phyloP scores from a whole-genome alignment of 352 stramenopile genomes.

The Halophytophthora polymorphica region DNA sequence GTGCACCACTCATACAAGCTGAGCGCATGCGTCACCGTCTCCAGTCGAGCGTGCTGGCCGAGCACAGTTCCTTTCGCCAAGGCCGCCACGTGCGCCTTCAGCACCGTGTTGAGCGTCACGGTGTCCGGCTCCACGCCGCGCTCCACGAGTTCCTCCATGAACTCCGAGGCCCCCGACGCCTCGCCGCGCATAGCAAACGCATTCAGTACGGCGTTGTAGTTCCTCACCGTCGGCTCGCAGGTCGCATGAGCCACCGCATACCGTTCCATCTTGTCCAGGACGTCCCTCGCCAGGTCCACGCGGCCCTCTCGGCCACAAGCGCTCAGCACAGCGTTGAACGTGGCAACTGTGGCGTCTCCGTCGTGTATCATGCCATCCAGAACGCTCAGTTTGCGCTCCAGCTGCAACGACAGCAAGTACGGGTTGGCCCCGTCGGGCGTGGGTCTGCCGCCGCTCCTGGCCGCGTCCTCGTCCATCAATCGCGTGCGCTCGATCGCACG shows the following conservation, averaged over 20 bases:
- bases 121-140: conserved; percentile 24
- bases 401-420: conserved; percentile 17
- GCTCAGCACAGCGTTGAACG: conserved; percentile 39
- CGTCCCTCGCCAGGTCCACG: conserved; percentile 24
- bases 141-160: conserved; percentile 36
- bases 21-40: conserved; percentile 25
- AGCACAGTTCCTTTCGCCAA: conserved; percentile 11
- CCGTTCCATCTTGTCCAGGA: conserved; percentile 37
- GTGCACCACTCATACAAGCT: conserved; percentile 34
- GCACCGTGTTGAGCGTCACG: conserved; percentile 53
- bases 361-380: conserved; percentile 35
- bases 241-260: conserved; percentile 10
- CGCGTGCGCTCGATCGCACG: conserved; percentile 15
- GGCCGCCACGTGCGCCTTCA: conserved; percentile 31
- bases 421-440: conserved; percentile 10
- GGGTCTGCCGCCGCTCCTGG: background rate
- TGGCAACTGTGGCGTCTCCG: conserved; percentile 11
- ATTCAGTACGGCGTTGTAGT: conserved; percentile 53
- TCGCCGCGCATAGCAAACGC: conserved; percentile 33
- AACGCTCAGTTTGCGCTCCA: conserved; percentile 26
- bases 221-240: conserved; percentile 22
- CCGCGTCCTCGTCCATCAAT: background rate
- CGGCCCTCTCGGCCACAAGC: conserved; percentile 31
- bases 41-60: conserved; percentile 12
- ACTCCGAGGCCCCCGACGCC: conserved; percentile 24